Percentiles rank a stretch among this genome's conserved stretches.
Evolutionary conservation across 352 stramenopile species (phyloP).

Genomic region (Pythium aristosporum): DNA sequence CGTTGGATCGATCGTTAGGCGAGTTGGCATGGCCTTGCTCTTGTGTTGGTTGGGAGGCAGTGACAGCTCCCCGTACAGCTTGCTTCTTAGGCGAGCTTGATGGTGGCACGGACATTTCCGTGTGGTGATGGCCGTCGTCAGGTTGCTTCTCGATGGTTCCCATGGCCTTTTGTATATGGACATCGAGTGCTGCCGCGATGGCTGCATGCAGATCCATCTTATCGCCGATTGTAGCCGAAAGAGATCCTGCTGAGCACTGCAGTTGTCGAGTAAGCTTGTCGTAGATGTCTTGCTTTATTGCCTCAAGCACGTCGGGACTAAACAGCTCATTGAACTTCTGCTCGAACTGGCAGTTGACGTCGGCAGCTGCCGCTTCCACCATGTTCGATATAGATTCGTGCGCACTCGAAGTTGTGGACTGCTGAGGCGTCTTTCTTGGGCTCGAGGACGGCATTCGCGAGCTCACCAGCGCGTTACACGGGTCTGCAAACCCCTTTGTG

Average conservation of each 20-base stretch:
- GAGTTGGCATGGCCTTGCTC: background rate
- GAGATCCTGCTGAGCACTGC: background rate
- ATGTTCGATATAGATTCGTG: constrained; percentile 18
- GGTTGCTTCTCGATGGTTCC: constrained; percentile 30
- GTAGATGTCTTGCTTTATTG: constrained; percentile 66
- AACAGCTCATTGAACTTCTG: constrained; percentile 54
- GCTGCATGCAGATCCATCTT: constrained; percentile 43
- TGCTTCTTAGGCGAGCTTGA: constrained; percentile 11
- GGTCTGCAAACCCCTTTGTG: background rate
- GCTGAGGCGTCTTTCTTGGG: background rate
- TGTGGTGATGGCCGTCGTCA: constrained; percentile 5
- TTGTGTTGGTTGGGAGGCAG: background rate
- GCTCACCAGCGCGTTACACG: background rate
- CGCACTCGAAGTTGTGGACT: background rate
- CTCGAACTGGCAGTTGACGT: constrained; percentile 27
- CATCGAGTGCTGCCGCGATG: constrained; percentile 49
- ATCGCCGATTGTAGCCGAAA: constrained; percentile 14
- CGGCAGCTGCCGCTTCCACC: constrained; percentile 18
- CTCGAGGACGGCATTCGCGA: background rate
- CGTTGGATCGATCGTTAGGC: constrained; percentile 13
- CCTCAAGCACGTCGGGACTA: constrained; percentile 46
- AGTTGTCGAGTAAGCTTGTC: constrained; percentile 45
- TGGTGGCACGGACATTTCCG: constrained; percentile 6
- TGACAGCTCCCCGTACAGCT: background rate
- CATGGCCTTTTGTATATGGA: constrained; percentile 43